phyloP scores from a whole-genome alignment of 805 yeast species.

The Cyberlindnera meyerae region DNA sequence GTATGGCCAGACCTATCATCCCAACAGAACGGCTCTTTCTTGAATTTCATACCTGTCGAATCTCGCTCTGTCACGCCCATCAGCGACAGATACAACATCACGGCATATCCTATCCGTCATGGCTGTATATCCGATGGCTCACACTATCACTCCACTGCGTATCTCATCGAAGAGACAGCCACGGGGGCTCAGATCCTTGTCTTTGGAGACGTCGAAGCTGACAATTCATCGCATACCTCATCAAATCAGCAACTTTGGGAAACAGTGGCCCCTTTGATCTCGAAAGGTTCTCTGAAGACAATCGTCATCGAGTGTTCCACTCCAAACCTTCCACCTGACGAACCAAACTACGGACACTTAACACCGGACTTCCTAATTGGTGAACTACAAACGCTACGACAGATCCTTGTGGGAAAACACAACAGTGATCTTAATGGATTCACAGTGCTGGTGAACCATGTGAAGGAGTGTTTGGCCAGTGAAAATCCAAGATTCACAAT shows the following conservation, averaged over 20 bases:
- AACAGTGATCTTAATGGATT: slow-evolving; percentile 13
- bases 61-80: slow-evolving; percentile 1
- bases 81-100: slow-evolving; percentile 21
- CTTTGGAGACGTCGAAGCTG: slow-evolving; percentile 86
- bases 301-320: slow-evolving; percentile 79
- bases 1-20: slow-evolving; percentile 70
- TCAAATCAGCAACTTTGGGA: slow-evolving; percentile 49
- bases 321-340: slow-evolving; percentile 37
- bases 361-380: slow-evolving; percentile 58
- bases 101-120: slow-evolving; percentile 35
- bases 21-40: slow-evolving; percentile 24
- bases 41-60: slow-evolving; percentile 18
- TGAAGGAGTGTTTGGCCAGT: slow-evolving; percentile 37
- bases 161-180: slow-evolving; percentile 39
- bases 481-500: slow-evolving; percentile 58
- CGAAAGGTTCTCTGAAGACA: slow-evolving; percentile 38
- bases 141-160: slow-evolving; percentile 48
- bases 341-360: slow-evolving; percentile 72
- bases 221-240: slow-evolving; percentile 39
- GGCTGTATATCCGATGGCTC: slow-evolving; percentile 32
- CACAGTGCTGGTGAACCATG: slow-evolving; percentile 33
- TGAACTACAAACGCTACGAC: slow-evolving; percentile 38
- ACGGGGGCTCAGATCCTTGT: slow-evolving; percentile 42
- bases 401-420: neutral
- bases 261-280: slow-evolving; percentile 42